A percentile compares a stretch with the other conserved stretches of the same genome.
Evolutionary conservation across 768 basidiomycete species (phyloP).

Genomic region (Tylopilus intermedius): DNA sequence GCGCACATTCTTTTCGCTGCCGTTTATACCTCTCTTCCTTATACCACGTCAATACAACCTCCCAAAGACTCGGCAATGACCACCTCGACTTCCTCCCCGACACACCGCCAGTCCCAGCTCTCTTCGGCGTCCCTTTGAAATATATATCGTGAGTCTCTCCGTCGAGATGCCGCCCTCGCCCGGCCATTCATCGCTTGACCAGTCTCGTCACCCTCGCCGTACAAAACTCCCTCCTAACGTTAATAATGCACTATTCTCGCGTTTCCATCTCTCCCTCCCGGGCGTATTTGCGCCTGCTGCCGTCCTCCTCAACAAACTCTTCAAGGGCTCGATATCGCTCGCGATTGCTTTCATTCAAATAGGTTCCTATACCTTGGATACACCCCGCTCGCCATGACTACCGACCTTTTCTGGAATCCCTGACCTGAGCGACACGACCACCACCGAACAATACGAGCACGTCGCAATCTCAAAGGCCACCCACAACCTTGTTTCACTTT

Average conservation of each 20-base stretch:
- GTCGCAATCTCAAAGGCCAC: too few relatives aligned
- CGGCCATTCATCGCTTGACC: neutral
- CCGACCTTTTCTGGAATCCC: conserved; percentile 35
- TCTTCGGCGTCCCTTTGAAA: conserved; percentile 72
- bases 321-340: conserved; percentile 87
- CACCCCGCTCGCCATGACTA: conserved; percentile 29
- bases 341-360: conserved; percentile 72
- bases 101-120: conserved; percentile 41
- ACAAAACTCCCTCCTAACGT: conserved; percentile 85
- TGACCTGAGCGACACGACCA: neutral
- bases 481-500: too few relatives aligned
- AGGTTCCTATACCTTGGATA: conserved; percentile 35
- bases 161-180: neutral
- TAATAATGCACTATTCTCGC: conserved; percentile 97
- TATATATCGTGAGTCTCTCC: conserved; percentile 58
- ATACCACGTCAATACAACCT: conserved; percentile 13
- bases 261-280: conserved; percentile 70
- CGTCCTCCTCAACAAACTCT: conserved; percentile 88
- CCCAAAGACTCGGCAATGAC: conserved; percentile 20
- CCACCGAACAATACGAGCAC: too few relatives aligned
- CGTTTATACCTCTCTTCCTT: conserved; percentile 11
- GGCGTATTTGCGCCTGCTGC: conserved; percentile 86
- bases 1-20: neutral
- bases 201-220: conserved; percentile 82
- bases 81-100: conserved; percentile 41